Base-by-base conservation (phyloP, 306 rosid species). In the Hippophae tibetana region DNA sequence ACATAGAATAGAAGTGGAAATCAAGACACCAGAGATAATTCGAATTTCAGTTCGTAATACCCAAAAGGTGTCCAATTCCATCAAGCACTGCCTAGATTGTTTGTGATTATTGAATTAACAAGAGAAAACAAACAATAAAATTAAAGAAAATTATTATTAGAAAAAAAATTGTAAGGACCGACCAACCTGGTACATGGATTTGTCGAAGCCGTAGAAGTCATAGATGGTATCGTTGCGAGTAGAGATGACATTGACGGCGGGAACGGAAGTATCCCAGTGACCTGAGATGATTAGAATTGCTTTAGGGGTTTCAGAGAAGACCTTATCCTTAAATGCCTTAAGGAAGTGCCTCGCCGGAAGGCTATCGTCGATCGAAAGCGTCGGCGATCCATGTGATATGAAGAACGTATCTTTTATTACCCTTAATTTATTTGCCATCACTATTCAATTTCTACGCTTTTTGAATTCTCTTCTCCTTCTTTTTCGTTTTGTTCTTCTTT, bases 201-300 rank as follows among this genome's bases (percentile, higher is more conserved):
- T 53, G 48, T 95, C 89, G 64, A 90, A 90, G 75, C 71, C 71
- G 47, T 84, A 85, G 76, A 87, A 90, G 54, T 90, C 97, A 59
- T 90, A 52, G 73, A 90, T 90, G 76, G 89, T 87, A 5, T 78
- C 78, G 69, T 80, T 70, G 42, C 23, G 47, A 6, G 69, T 65
- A 7, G 80, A 70, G 64, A 76, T 84, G 60, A 80, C 86, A 47
- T 89, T 43, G 46, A 85, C 86, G 57, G 90, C 14, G 27, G 94
- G 88, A 7, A 63, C 66, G 6, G 64, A 13, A 7, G 96, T 85
- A 26, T 88, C 96, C 84, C 89, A 88, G 62, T 88, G 94, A 1
- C 73, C 88, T 18, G 94, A 89, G 9, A 89, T 65, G 10, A 85
- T 26, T 13, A 89, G 81, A 74, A 89, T 73, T 13, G 87, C 43